Conservation (phyloP, 352 stramenopile genomes). For the Globisporangium heterothallicum region DNA sequence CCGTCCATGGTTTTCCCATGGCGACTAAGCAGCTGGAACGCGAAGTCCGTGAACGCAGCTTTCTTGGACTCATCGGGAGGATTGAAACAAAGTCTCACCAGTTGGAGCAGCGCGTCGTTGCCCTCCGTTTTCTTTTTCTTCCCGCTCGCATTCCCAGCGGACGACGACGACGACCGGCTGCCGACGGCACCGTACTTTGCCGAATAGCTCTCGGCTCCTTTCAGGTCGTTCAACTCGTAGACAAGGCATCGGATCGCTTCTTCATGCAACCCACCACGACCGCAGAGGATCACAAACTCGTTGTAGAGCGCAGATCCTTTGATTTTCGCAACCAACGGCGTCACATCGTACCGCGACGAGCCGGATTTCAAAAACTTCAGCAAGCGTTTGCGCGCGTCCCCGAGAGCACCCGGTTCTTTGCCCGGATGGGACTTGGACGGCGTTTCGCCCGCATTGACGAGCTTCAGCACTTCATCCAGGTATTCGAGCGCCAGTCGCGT, state of each 20-base stretch:
- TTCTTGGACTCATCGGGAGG: constrained; percentile 76
- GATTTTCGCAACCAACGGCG: constrained; percentile 68
- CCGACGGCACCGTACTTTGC: constrained; percentile 58
- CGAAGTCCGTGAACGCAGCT: constrained; percentile 72
- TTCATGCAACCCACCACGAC: constrained; percentile 71
- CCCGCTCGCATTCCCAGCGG: constrained; percentile 12
- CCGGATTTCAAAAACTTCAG: constrained; percentile 77
- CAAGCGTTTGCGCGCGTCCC: constrained; percentile 70
- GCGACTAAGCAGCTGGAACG: constrained; percentile 66
- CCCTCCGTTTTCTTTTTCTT: constrained; percentile 53
- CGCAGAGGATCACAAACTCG: constrained; percentile 83
- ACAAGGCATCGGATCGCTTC: constrained; percentile 73
- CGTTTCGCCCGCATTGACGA: constrained; percentile 57
- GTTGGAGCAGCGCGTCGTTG: constrained; percentile 69
- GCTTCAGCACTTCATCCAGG: constrained; percentile 76
- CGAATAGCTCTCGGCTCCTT: constrained; percentile 77
- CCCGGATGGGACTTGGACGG: constrained; percentile 80
- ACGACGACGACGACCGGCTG: constrained; percentile 10
- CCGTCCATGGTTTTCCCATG: constrained; percentile 79
- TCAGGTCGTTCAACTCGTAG: constrained; percentile 75
- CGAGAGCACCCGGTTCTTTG: constrained; percentile 65
- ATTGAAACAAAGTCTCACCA: constrained; percentile 80
- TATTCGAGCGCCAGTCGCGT: constrained; percentile 84
- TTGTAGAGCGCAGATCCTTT: constrained; percentile 72
- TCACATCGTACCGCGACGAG: constrained; percentile 74